phyloP scores from a whole-genome alignment of 257 asterid species.

The Eustoma russellianum region DNA sequence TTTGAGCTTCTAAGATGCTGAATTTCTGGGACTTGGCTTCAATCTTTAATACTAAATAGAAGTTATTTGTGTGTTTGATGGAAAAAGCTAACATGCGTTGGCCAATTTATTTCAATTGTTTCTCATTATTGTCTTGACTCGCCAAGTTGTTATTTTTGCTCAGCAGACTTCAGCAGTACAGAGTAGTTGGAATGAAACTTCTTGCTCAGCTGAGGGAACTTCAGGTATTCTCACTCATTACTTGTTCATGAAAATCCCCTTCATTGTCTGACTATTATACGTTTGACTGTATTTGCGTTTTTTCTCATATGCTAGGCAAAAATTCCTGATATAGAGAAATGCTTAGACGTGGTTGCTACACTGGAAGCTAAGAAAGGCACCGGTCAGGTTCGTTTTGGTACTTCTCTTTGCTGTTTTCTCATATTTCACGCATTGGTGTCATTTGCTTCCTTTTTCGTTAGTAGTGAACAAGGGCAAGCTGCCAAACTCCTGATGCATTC shows the following conservation, averaged over 20 bases:
- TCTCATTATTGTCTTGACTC: not conserved
- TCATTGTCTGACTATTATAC: not conserved
- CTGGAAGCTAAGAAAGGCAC: slow-evolving; percentile 69
- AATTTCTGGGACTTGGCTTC: too few species aligned
- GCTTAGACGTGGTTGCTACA: slow-evolving; percentile 75
- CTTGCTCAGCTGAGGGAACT: slow-evolving; percentile 48
- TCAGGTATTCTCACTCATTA: slow-evolving; percentile 33
- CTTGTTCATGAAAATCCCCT: not conserved
- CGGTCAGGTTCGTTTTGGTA: slow-evolving; percentile 71
- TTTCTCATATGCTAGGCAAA: slow-evolving; percentile 48
- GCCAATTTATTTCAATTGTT: too few species aligned
- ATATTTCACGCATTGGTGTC: not conserved
- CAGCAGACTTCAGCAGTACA: slow-evolving; percentile 50
- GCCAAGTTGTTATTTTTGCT: not conserved
- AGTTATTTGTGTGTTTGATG: not conserved
- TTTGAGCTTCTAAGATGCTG: too few species aligned
- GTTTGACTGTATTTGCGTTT: slow-evolving; percentile 5
- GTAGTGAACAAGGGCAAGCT: too few species aligned
- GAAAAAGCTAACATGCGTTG: too few species aligned
- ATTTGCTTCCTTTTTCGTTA: not conserved
- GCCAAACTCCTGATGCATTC: too few species aligned
- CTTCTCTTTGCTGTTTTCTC: slow-evolving; percentile 6
- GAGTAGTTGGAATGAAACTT: slow-evolving; percentile 54
- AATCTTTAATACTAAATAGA: not conserved
- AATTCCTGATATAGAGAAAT: slow-evolving; percentile 88